Evolutionary conservation across 2,329 filamentous ascomycete genomes (phyloP).

Genomic region (Sporothrix dimorphospora): DNA sequence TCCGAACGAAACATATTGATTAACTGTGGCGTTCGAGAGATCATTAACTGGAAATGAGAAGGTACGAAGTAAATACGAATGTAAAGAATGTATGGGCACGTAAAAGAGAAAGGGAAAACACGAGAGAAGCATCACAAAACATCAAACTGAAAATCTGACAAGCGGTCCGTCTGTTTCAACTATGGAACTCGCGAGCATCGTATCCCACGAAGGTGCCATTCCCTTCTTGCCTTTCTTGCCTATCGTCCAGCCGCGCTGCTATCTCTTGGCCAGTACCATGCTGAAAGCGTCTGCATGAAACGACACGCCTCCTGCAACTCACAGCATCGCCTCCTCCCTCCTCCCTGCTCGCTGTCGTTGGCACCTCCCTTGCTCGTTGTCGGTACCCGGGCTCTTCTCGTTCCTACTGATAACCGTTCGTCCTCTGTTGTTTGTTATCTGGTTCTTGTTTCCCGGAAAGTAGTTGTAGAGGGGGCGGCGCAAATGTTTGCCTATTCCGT

Average conservation of each 20-base stretch:
- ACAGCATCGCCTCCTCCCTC: background rate
- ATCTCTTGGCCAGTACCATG: background rate
- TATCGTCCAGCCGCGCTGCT: background rate
- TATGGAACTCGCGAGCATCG: background rate
- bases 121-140: background rate
- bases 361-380: background rate
- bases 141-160: background rate
- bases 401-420: background rate
- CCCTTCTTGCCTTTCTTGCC: background rate
- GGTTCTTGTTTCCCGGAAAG: background rate
- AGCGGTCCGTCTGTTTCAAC: background rate
- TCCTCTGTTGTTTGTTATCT: background rate
- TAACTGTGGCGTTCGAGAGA: background rate
- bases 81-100: background rate
- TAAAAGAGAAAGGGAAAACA: background rate
- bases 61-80: background rate
- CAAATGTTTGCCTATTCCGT: background rate
- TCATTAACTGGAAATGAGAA: background rate
- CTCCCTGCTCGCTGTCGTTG: background rate
- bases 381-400: conserved; percentile 1
- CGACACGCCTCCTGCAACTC: background rate
- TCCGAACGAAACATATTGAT: background rate
- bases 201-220: background rate
- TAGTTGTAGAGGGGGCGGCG: background rate
- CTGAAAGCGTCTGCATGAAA: background rate